Conservation (phyloP, 2,329 filamentous ascomycete species). For the Biscogniauxia marginata region DNA sequence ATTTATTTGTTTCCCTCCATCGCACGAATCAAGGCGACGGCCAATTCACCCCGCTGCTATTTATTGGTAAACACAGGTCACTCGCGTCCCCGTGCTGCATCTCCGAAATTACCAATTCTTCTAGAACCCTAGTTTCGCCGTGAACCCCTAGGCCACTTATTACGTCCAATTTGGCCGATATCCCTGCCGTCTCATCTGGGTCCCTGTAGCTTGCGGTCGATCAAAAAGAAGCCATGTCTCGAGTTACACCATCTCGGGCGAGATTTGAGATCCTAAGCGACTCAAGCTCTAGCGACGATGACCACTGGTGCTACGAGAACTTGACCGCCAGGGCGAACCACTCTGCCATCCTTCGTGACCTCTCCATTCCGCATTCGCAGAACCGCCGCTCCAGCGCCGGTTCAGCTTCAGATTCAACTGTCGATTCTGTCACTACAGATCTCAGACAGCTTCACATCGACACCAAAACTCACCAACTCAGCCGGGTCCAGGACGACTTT, state of each 20-base stretch:
- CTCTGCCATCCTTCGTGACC: conserved; percentile 26
- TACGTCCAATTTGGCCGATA: conserved; percentile 6
- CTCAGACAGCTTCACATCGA: conserved; percentile 34
- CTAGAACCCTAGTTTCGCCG: conserved; percentile 1
- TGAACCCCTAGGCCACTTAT: conserved; percentile 20
- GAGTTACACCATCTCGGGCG: conserved; percentile 17
- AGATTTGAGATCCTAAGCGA: conserved; percentile 29
- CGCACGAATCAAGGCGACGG: not conserved
- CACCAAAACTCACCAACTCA: conserved; percentile 12
- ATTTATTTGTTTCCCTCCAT: conserved; percentile 10
- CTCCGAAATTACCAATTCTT: conserved; percentile 8
- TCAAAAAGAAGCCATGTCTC: conserved; percentile 22
- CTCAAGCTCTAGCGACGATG: conserved; percentile 20
- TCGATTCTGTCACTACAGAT: conserved; percentile 34
- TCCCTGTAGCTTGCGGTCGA: conserved; percentile 20
- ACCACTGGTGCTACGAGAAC: conserved; percentile 10
- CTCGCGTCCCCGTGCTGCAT: conserved; percentile 16
- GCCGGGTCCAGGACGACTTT: conserved; percentile 10
- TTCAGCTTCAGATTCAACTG: conserved; percentile 16
- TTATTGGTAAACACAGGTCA: conserved; percentile 16
- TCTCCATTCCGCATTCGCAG: conserved; percentile 30
- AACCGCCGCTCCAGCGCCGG: conserved; percentile 23
- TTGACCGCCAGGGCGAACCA: conserved; percentile 7
- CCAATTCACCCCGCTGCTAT: conserved; percentile 14
- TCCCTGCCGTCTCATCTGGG: conserved; percentile 15